Evolutionary conservation across 1,139 yeast species (phyloP).

Genomic region (Tardiomyces depauwii): DNA sequence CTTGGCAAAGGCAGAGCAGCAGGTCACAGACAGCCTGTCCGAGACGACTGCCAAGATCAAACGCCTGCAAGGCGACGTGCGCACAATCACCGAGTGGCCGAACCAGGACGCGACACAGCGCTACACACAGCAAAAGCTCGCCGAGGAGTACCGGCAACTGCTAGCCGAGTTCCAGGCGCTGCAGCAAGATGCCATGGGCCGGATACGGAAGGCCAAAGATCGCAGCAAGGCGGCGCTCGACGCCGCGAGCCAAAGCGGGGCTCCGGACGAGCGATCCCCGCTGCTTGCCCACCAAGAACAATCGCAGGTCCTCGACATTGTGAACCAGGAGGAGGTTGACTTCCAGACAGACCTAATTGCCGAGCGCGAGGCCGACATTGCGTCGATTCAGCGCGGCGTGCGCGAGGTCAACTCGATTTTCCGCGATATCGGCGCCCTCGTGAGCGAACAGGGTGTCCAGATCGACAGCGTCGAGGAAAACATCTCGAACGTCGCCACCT

Average conservation of each 20-base stretch:
- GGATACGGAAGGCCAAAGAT: conserved; percentile 21
- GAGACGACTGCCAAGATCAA: neutral
- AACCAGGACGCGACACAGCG: conserved; percentile 22
- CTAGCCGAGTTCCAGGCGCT: conserved; percentile 43
- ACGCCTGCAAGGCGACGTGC: neutral
- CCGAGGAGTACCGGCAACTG: conserved; percentile 30
- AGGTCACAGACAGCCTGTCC: neutral
- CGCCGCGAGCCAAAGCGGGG: neutral
- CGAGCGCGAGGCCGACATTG: conserved; percentile 64
- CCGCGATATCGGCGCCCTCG: conserved; percentile 66
- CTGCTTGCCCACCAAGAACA: neutral
- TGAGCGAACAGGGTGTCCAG: conserved; percentile 74
- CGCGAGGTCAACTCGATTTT: conserved; percentile 77
- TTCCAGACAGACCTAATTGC: conserved; percentile 58
- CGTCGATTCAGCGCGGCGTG: conserved; percentile 64
- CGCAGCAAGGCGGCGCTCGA: neutral
- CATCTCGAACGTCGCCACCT: conserved; percentile 50
- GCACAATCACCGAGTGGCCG: neutral
- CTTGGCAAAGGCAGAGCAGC: neutral
- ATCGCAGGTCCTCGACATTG: conserved; percentile 22
- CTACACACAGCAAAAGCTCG: conserved; percentile 41
- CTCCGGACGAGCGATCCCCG: neutral
- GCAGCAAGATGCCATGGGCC: conserved; percentile 35
- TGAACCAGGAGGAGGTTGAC: conserved; percentile 57
- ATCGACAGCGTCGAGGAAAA: conserved; percentile 78